phyloP scores from a whole-genome alignment of 2,329 filamentous ascomycete genomes.

The Arachnomyces sp. region DNA sequence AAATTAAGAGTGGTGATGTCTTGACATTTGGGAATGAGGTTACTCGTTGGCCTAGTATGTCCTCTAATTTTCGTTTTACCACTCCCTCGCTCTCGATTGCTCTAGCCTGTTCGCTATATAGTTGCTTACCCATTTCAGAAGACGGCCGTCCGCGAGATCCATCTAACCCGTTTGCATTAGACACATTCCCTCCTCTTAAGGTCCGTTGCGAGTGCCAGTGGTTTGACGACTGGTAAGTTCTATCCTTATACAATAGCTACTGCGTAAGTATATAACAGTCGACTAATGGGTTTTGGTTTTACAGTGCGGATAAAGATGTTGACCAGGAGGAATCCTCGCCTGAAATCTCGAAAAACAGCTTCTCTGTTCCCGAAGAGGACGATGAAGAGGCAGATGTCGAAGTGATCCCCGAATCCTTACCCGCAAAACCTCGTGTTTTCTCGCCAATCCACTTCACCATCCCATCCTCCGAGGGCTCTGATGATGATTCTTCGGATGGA shows the following conservation, averaged over 20 bases:
- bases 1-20: conserved; percentile 30
- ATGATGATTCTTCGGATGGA: not conserved
- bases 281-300: conserved; percentile 8
- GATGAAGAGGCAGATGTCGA: conserved; percentile 18
- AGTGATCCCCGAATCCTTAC: not conserved
- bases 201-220: conserved; percentile 25
- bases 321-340: conserved; percentile 1
- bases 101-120: not conserved
- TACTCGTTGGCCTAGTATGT: conserved; percentile 38
- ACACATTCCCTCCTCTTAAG: conserved; percentile 26
- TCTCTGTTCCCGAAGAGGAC: conserved; percentile 35
- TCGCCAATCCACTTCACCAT: not conserved
- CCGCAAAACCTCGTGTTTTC: conserved; percentile 2
- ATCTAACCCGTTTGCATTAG: conserved; percentile 10
- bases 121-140: not conserved
- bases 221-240: conserved; percentile 18
- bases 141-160: not conserved
- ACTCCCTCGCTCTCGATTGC: not conserved
- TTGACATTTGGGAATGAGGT: conserved; percentile 44
- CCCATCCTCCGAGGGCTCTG: not conserved
- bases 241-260: not conserved
- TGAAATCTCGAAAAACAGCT: conserved; percentile 27
- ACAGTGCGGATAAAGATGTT: conserved; percentile 6
- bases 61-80: not conserved
- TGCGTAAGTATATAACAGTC: not conserved